Conservation (phyloP, 495 filamentous ascomycete genomes). For the Hyaloscypha bicolor region DNA sequence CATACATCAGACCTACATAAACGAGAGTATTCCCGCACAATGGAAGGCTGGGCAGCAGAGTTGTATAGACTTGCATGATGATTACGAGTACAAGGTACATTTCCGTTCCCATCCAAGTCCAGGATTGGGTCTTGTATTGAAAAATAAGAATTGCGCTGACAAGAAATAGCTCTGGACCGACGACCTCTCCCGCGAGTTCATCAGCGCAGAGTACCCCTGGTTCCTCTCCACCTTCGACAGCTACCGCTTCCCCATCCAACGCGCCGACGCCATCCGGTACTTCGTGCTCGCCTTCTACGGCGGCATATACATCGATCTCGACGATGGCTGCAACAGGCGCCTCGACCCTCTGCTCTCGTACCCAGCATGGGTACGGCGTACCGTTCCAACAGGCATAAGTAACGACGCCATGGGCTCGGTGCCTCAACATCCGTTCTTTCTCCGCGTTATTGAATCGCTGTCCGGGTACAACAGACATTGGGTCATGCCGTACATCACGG, state of each 20-base stretch:
- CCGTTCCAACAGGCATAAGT: conserved; percentile 80
- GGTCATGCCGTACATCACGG: conserved; percentile 82
- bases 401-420: conserved; percentile 87
- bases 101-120: neutral
- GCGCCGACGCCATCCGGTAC: conserved; percentile 86
- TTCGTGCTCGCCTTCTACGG: conserved; percentile 84
- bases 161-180: conserved; percentile 80
- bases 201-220: conserved; percentile 75
- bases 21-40: conserved; percentile 67
- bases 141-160: conserved; percentile 6
- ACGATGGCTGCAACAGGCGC: conserved; percentile 84
- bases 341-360: conserved; percentile 82
- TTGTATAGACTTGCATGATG: conserved; percentile 74
- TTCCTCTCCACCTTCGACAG: conserved; percentile 82
- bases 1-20: conserved; percentile 77
- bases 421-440: conserved; percentile 83
- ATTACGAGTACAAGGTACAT: conserved; percentile 81
- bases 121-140: neutral
- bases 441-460: conserved; percentile 68
- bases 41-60: conserved; percentile 75
- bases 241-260: conserved; percentile 81
- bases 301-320: conserved; percentile 87
- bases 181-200: conserved; percentile 72
- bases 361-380: conserved; percentile 80
- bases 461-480: conserved; percentile 74